Percentiles rank a stretch among this genome's conserved stretches.
Conservation (phyloP, 139 green algal species). For the Eudorina sp. region DNA sequence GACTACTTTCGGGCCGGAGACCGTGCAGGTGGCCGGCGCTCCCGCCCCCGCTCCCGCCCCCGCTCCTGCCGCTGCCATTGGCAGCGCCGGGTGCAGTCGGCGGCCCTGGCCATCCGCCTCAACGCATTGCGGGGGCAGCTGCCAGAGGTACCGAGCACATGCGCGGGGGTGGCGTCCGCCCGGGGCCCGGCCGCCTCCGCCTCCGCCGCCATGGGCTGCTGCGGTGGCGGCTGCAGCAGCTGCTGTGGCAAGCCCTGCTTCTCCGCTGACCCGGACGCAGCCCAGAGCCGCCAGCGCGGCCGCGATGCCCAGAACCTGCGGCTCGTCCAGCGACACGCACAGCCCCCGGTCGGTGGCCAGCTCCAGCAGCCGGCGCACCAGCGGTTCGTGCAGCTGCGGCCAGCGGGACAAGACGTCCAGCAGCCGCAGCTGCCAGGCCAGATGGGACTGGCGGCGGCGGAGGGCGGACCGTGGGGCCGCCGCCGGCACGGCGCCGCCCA, state of each 20-base stretch:
- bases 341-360: not conserved
- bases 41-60: not conserved
- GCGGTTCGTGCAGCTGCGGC: not conserved
- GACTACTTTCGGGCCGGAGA: not conserved
- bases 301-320: constrained; percentile 17
- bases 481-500: not conserved
- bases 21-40: not conserved
- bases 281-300: not conserved
- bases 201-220: not conserved
- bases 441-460: not conserved
- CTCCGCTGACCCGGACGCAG: not conserved
- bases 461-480: not conserved
- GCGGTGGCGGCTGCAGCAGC: not conserved
- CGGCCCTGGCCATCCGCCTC: not conserved
- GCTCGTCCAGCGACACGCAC: not conserved
- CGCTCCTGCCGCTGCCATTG: no score
- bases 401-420: not conserved
- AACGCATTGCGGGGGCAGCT: not conserved
- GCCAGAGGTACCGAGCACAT: not conserved
- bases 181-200: not conserved
- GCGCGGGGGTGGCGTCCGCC: not conserved
- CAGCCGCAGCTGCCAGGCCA: constrained; percentile 25
- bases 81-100: not conserved
- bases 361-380: not conserved
- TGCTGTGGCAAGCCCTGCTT: not conserved